A percentile compares a stretch with the other conserved stretches of the same genome.
Evolutionary conservation across 2,329 filamentous ascomycete genomes (phyloP).

Genomic region (Cytospora paraplurivora): DNA sequence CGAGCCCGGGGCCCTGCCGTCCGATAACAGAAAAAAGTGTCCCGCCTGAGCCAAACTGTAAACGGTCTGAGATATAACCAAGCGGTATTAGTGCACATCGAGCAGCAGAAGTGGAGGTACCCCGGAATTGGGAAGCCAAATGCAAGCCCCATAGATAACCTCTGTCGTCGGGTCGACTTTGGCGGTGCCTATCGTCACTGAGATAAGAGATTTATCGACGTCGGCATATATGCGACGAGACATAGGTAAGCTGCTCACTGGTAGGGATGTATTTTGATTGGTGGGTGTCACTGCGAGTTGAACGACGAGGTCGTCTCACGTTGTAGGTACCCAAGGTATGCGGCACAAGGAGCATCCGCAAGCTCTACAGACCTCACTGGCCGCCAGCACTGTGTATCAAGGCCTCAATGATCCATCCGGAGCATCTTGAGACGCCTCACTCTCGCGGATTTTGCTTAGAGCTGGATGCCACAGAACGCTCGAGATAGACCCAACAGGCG

Average conservation of each 20-base stretch:
- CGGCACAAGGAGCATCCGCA: background rate
- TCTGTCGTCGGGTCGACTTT: background rate
- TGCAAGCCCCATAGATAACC: background rate
- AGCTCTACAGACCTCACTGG: background rate
- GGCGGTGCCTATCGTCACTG: background rate
- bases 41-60: background rate
- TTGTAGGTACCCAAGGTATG: background rate
- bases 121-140: background rate
- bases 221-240: background rate
- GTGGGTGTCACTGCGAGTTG: background rate
- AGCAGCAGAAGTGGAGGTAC: background rate
- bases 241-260: background rate
- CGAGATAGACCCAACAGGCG: background rate
- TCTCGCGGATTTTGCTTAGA: background rate
- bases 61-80: background rate
- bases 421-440: background rate
- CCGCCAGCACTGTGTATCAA: background rate
- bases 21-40: background rate
- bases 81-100: background rate
- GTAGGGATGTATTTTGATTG: background rate
- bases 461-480: background rate
- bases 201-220: background rate
- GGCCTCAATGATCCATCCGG: background rate
- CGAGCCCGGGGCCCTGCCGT: constrained; percentile 1
- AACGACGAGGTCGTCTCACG: background rate